Conservation (phyloP, 176 grass and related monocot genomes). For the Zoysia japonica region DNA sequence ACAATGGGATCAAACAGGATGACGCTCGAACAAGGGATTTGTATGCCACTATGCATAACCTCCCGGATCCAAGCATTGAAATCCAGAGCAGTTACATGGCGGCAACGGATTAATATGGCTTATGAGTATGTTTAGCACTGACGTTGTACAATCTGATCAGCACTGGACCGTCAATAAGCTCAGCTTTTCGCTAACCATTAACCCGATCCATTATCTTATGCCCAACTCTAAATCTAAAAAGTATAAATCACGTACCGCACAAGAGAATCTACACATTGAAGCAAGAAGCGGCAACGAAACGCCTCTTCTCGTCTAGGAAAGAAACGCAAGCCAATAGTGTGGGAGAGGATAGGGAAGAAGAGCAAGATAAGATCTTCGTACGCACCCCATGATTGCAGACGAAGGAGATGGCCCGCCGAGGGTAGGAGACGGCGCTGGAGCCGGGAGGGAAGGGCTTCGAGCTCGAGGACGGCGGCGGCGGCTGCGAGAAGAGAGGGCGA, state of each 20-base stretch:
- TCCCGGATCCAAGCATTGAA: constrained; percentile 16
- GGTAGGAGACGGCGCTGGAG: background rate
- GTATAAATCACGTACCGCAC: background rate
- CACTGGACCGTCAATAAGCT: constrained; percentile 56
- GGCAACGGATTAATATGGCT: constrained; percentile 45
- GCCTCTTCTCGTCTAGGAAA: background rate
- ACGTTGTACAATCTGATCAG: constrained; percentile 46
- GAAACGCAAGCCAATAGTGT: background rate
- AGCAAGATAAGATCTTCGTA: background rate
- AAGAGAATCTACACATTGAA: background rate
- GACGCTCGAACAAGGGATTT: background rate
- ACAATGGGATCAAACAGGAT: no score
- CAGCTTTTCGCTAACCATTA: background rate
- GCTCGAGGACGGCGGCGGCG: constrained; percentile 4
- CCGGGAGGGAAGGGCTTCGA: background rate
- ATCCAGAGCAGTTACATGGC: background rate
- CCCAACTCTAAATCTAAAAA: background rate
- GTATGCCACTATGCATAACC: constrained; percentile 44
- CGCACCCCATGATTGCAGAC: constrained; percentile 47
- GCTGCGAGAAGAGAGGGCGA: background rate
- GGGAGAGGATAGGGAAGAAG: background rate
- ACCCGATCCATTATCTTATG: background rate
- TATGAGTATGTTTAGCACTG: constrained; percentile 57
- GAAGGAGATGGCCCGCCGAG: background rate
- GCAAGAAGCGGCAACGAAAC: background rate